Evolutionary conservation across 106 monocot genomes (phyloP), one percentile per base, ranked within the genome.

Genomic region (Platanthera zijinensis): DNA sequence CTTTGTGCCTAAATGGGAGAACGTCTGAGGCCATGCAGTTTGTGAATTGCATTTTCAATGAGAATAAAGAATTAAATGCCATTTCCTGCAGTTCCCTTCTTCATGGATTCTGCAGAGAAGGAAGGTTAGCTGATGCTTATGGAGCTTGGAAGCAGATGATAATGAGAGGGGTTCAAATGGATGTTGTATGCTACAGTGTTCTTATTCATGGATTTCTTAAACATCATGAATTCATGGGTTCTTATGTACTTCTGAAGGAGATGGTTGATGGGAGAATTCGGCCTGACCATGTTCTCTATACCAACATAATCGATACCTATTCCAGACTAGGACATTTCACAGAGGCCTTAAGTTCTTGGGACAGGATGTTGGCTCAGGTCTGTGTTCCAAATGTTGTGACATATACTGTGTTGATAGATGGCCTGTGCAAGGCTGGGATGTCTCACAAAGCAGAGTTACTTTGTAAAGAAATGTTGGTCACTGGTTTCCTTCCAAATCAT

Each of bases 21-120:
- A 77, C 77, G 8, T 62, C 81, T 12, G 84, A 91, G 82, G 96
- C 96, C 8, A 87, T 77, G 79, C 81, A 87, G 18, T 91, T 97
- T 67, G 86, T 88, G 6, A 75, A 87, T 77, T 83, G 80, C 70
- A 72, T 97, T 30, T 76, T 78, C 10, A 82, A 71, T 22, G 78
- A 82, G 10, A 32, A 81, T 76, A 25, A 53, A 25, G 67, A 53
- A 56, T 49, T 93, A 67, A 97, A 97, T 71, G 83, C 86, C 28
- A 86, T 97, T 82, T 85, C 82, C 57, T 77, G 84, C 52, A 85
- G 84, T 75, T 83, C 87, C 11, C 85, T 97, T 70, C 32, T 93
- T 22, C 77, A 89, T 82, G 93, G 96, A 52, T 89, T 85, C 52
- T 97, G 93, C 74, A 87, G 81, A 83, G 81, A 89, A 84, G 89